Evolutionary conservation across 345 rosid genomes (phyloP).

Genomic region (Gossypium longicalyx): DNA sequence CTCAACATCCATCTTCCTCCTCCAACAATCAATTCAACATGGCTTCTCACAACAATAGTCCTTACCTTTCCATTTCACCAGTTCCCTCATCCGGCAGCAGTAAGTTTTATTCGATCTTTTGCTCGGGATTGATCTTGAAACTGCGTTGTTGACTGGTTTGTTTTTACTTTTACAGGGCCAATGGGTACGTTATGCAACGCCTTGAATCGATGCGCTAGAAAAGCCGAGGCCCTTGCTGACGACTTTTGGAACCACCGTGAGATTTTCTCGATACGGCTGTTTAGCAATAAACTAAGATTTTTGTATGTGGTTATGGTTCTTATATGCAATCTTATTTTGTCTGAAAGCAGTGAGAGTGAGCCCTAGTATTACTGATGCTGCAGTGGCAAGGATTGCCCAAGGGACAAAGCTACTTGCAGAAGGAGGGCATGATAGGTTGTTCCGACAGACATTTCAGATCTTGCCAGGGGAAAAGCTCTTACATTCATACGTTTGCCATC

Average conservation of each 20-base stretch:
- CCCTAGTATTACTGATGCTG: slow-evolving; percentile 68
- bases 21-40: slow-evolving; percentile 11
- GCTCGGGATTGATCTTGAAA: background rate
- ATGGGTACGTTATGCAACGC: slow-evolving; percentile 39
- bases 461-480: slow-evolving; percentile 57
- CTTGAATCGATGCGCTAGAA: slow-evolving; percentile 59
- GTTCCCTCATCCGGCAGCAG: slow-evolving; percentile 30
- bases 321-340: background rate
- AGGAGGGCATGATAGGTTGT: slow-evolving; percentile 75
- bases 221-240: slow-evolving; percentile 47
- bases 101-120: slow-evolving; percentile 19
- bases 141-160: background rate
- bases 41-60: slow-evolving; percentile 27
- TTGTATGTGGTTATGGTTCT: slow-evolving; percentile 6
- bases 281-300: background rate
- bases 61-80: slow-evolving; percentile 39
- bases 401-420: slow-evolving; percentile 68
- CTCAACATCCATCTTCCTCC: background rate
- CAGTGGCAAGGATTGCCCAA: slow-evolving; percentile 74
- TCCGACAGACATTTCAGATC: slow-evolving; percentile 53
- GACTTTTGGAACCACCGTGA: slow-evolving; percentile 59
- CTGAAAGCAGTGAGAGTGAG: slow-evolving; percentile 53
- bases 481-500: slow-evolving; percentile 65
- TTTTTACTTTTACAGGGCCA: slow-evolving; percentile 39
- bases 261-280: background rate